Evolutionary conservation across 371 early-diverging fungal species (phyloP).

Genomic region (Apophysomyces sp.): DNA sequence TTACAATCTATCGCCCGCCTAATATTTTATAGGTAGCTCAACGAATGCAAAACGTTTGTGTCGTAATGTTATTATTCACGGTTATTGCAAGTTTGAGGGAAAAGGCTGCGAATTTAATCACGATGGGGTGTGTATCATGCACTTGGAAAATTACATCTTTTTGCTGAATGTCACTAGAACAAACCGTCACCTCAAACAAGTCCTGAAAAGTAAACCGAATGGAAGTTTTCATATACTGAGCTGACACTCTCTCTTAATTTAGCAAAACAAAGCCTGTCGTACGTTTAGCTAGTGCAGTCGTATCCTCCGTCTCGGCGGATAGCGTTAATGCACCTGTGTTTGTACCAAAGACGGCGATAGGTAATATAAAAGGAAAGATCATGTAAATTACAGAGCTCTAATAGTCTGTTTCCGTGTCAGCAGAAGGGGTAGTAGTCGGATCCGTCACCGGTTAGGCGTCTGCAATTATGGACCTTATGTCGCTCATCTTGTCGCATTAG

Average conservation of each 20-base stretch:
- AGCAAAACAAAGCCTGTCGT: constrained; percentile 58
- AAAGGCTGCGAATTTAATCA: constrained; percentile 89
- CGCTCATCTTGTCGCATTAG: background rate
- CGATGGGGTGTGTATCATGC: constrained; percentile 51
- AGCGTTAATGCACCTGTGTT: constrained; percentile 66
- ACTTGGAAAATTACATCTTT: background rate
- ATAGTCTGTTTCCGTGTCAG: background rate
- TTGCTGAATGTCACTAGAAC: constrained; percentile 10
- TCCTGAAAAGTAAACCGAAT: constrained; percentile 55
- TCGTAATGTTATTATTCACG: constrained; percentile 83
- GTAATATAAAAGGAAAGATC: constrained; percentile 14
- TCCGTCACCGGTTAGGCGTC: constrained; percentile 2
- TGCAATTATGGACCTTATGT: background rate
- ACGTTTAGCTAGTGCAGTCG: constrained; percentile 35
- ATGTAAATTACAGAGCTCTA: background rate
- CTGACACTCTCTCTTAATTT: constrained; percentile 1
- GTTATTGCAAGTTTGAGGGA: constrained; percentile 82
- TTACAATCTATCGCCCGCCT: background rate
- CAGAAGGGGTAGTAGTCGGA: constrained; percentile 1
- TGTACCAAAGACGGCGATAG: constrained; percentile 55
- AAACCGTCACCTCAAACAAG: constrained; percentile 40
- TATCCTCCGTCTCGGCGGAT: constrained; percentile 56
- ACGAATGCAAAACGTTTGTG: constrained; percentile 61
- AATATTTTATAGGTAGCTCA: constrained; percentile 17
- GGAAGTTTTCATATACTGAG: background rate